Base-by-base conservation (phyloP, 1,284 basidiomycete species). In the Lentinula novae-zelandiae region DNA sequence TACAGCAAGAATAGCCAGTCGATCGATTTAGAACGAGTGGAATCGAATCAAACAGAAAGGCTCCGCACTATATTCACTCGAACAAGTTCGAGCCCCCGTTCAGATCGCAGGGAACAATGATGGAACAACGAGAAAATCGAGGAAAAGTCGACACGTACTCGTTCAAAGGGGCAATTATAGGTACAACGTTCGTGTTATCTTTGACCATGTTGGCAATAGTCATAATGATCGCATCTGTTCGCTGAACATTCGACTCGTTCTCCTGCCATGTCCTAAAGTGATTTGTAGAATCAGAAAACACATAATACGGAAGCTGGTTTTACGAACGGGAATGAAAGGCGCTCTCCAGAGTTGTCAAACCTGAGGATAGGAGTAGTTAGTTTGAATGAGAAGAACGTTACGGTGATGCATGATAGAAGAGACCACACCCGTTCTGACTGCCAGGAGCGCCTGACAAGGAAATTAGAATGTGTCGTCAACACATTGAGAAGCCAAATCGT, bases 321-420 rank as follows among this genome's bases (percentile, higher is more conserved):
- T 17, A 71, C 77, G 63, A 61, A 82, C 71, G 90, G 88, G 62
- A 69, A 79, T 15, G 76, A 67, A 57, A 87, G 78, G 58, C 77
- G 82, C 48, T 88, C 86, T 9, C 95, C 95, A 48, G 90, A 93
- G 71, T 95, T 95, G 71, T 96, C 95, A 68, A 85, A 94, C 17
- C 88, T 90, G 27, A 7, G 50, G 10, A 9, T 42, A 38, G 5
- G n/a, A 8, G 20, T 7, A 33, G 12, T 33, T 36, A 34, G 46
- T 13, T n/a, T 34, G 12, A 27, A 20, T 8, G 22, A 42, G 36
- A 62, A 33, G n/a, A 53, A 13, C 20, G 17, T n/a, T 53, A 62
- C 6, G 49, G n/a, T 42, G 38, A 39, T 10, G 50, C 2, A 65
- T 10, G 36, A 48, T 7, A 51, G n/a, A 44, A 13, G 61, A 34